Evolutionary conservation across 2,329 filamentous ascomycete species (phyloP), one percentile per base, ranked within the genome.

Genomic region (Coniochaeta sp.): DNA sequence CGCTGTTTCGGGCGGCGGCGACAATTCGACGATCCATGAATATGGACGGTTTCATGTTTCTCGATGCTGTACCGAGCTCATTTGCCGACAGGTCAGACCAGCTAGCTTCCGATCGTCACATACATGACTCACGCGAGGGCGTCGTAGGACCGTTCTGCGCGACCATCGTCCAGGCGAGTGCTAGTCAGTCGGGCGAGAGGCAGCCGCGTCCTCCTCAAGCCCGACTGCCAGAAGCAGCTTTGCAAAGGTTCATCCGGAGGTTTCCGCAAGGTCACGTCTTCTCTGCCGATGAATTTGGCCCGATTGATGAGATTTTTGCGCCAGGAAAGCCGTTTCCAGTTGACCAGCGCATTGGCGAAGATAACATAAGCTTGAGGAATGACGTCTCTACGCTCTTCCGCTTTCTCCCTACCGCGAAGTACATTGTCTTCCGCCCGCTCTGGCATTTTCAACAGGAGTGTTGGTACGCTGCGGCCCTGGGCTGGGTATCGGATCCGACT

Each of bases 391-490:
- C 66, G 6, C 69, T 76, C 24, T 62, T 71, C 4, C 64, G 64
- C 2, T 64, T 70, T 24, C 58, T 75, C 6, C 72, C 73, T 2
- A 67, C 67, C 3, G 73, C 73, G 17, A 68, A 71, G 34, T 74
- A 71, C 59, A 62, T 77, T 22, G 67, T 72, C 24, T 72, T 73
- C 58, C 68, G 74, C 24, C 74, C 74, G 0, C 63, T 75, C 0
- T 75, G 73, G 72, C 72, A 75, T 60, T 66, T 70, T 22, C 67
- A 65, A 17, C 65, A 68, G 40, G 70, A 74, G 47, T 66, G 71
- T 36, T 75, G 74, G 74, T 77, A 75, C 63, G 71, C 75, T 8
- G 74, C 74, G 6, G 70, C 70, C 16, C 69, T 79, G n/a, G 69
- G 74, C 12, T 79, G 74, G 72, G 77, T 75, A 69, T 22, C 72